Conservation (phyloP, 441 rosid species). For the Eruca vesicaria region DNA sequence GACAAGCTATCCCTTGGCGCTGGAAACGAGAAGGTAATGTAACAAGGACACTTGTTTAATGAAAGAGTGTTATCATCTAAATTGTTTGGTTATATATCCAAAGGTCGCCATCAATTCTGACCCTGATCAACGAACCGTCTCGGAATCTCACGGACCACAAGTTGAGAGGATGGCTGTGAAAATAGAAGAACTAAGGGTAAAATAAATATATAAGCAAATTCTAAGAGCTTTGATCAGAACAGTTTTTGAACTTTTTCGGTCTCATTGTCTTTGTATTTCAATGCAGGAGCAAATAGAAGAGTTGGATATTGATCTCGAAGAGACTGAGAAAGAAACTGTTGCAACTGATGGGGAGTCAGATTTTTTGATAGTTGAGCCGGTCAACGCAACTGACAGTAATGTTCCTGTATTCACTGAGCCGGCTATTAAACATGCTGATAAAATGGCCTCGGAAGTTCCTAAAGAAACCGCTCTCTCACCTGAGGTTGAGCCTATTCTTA, state of each 20-base stretch:
- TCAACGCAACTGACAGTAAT: background rate
- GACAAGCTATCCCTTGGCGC: conserved; percentile 97
- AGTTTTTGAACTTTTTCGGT: background rate
- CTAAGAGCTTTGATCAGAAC: background rate
- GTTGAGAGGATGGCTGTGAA: conserved; percentile 79
- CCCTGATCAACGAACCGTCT: conserved; percentile 84
- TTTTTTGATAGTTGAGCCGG: background rate
- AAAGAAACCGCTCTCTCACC: background rate
- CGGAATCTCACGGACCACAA: conserved; percentile 85
- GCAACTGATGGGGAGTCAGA: background rate
- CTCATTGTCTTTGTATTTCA: conserved; percentile 22
- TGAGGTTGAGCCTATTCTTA: background rate
- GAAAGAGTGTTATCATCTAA: background rate
- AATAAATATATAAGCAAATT: background rate
- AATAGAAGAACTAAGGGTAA: conserved; percentile 82
- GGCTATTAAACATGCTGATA: background rate
- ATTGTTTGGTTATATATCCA: conserved; percentile 1
- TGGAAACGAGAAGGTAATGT: conserved; percentile 99
- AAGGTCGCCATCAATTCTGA: conserved; percentile 92
- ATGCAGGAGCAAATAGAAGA: conserved; percentile 66
- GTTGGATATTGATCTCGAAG: conserved; percentile 71
- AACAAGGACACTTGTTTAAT: too few relatives aligned
- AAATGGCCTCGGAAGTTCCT: background rate
- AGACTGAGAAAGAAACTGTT: conserved; percentile 71
- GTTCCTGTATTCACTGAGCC: background rate